Base-by-base conservation (phyloP, 202 grass and related monocot genomes). In the Miscanthus sacchariflorus region DNA sequence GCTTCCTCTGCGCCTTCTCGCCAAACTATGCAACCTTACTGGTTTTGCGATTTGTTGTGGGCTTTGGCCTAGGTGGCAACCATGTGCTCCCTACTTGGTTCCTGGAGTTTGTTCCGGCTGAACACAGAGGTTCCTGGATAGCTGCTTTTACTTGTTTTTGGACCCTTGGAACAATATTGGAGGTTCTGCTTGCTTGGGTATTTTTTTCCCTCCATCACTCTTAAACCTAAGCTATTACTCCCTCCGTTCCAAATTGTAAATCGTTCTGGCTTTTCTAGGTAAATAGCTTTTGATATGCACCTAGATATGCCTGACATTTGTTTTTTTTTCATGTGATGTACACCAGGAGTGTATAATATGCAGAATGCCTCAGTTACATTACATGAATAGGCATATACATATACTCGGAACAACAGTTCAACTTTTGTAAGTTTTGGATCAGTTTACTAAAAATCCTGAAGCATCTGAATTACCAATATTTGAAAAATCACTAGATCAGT, bases 11-110 rank as follows among this genome's bases (percentile, higher is more conserved):
- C 64, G 83, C 93, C 13, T 80, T 98, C 42, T 92, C 93, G 11
- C 95, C 93, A 0, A 95, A 91, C 68, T 95, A 92, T 39, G 43
- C 40, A 49, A 85, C 79, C 75, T 84, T 95, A 70, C 70, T 98
- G 9, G 23, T 27, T 14, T 68, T 91, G 50, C 91, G 95, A 52
- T 95, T 91, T 70, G 17, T 91, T 33, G 93, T 93, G 44, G 95
- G 93, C 21, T 54, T 95, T 23, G 95, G 95, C 40, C 50, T 98
- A 68, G 95, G 93, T 13, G 89, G 85, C 48, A 70, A 30, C 12
- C 91, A 91, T 86, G 93, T 98, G 24, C 90, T 98, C 36, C n/a
- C 83, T 19, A 90, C 91, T 87, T 98, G 93, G 95, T 98, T 98
- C 87, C 59, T 98, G 14, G 93, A 98, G 76, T 98, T 95, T 44